Percentiles rank a stretch among this genome's conserved stretches.
phyloP scores from a whole-genome alignment of 768 basidiomycete species.

The Mycena floridula region DNA sequence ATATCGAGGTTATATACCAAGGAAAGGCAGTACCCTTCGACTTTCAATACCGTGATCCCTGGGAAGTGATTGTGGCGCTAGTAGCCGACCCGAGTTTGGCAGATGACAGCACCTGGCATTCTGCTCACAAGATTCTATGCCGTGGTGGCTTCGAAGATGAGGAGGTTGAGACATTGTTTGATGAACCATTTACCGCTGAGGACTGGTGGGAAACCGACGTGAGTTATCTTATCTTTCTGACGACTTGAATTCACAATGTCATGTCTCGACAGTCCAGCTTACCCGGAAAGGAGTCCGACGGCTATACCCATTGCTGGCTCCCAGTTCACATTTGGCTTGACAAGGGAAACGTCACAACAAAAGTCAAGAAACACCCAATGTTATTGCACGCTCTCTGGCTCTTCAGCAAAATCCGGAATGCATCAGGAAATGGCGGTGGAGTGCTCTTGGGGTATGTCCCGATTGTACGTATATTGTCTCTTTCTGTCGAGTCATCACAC shows the following conservation, averaged over 20 bases:
- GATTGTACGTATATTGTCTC: too few relatives aligned
- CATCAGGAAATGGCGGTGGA: conserved; percentile 27
- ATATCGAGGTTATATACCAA: conserved; percentile 10
- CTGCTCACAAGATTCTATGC: conserved; percentile 19
- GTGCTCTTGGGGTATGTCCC: conserved; percentile 23
- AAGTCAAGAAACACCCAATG: conserved; percentile 21
- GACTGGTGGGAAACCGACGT: conserved; percentile 24
- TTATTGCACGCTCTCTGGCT: conserved; percentile 18
- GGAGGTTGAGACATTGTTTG: conserved; percentile 12
- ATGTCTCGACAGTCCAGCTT: conserved; percentile 13
- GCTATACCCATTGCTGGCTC: conserved; percentile 19
- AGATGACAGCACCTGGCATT: conserved; percentile 11
- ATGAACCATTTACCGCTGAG: conserved; percentile 23
- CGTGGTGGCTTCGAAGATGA: too few relatives aligned
- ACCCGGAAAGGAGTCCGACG: conserved; percentile 9
- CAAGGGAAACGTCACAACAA: conserved; percentile 20
- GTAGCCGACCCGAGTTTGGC: conserved; percentile 16
- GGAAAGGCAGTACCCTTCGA: conserved; percentile 9
- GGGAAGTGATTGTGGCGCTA: conserved; percentile 19
- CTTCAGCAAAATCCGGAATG: conserved; percentile 21
- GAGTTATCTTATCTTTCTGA: conserved; percentile 2
- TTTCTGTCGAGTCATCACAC: too few relatives aligned
- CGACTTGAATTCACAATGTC: not conserved
- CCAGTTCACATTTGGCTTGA: conserved; percentile 25
- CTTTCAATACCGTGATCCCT: conserved; percentile 23